Base-by-base conservation (phyloP, 1,139 yeast species). In the Saccharomyces hybrid region DNA sequence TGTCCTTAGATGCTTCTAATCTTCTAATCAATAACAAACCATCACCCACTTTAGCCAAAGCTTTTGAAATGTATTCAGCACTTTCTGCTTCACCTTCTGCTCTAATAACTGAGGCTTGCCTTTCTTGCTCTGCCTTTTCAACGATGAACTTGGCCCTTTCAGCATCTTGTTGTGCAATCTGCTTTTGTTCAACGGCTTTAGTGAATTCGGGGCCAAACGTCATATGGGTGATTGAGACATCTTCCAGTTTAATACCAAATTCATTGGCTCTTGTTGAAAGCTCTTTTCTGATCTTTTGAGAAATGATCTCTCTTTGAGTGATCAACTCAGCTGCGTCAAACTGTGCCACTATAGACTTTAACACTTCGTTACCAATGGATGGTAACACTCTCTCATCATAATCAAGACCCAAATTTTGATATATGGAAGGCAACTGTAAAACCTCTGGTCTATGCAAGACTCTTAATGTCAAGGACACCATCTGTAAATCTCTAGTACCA, bases 61-160 rank as follows among this genome's bases (percentile, higher is more conserved):
- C 98, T 73, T 85, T 89, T 50, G 97, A 89, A 61, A 95, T 95
- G 58, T 86, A 84, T 59, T 93, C 99, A 6, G 98, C 99, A 55
- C 96, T 89, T 73, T 95, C 99, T 48, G 99, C 99, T 75, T 95
- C 99, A 73, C 99, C 99, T 74, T 95, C 99, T 27, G 99, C 99
- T 65, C 98, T 83, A 61, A 93, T 93, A 65, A 95, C 90, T 55
- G 88, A 78, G 3, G 99, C 99, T 71, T 86, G 91, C 71, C 96
- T 83, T 73, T 93, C 98, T 74, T 95, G 99, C 73, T 93, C 98
- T 4, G 99, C 99, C 72, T 86, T 88, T 70, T 91, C 97, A 53
- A 95, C 99, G 58, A 90, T 78, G 71, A 83, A 95, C 68, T 88
- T 86, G 56, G 98, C 97, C 65, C 99, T 82, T 75, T 95, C 99